Evolutionary conservation across 2,329 filamentous ascomycete species (phyloP).

Genomic region (Calycina marina): DNA sequence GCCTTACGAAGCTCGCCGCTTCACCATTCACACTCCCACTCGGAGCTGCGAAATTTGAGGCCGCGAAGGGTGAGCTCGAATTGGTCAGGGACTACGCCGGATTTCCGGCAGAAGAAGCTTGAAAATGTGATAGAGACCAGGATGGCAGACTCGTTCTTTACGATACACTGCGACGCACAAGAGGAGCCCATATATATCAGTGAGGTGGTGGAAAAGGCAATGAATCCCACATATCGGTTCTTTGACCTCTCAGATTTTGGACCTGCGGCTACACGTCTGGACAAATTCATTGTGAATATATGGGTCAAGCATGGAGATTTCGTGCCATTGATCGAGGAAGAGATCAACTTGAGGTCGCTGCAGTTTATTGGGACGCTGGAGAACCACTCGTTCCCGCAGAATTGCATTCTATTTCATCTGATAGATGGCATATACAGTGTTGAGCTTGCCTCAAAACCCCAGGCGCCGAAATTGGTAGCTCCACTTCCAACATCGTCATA

Average conservation of each 20-base stretch:
- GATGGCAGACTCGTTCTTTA: slow-evolving; percentile 82
- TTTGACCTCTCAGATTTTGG: slow-evolving; percentile 59
- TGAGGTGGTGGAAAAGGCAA: slow-evolving; percentile 64
- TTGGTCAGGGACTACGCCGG: slow-evolving; percentile 44
- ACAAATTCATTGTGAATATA: slow-evolving; percentile 51
- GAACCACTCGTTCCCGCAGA: slow-evolving; percentile 59
- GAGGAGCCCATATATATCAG: slow-evolving; percentile 78
- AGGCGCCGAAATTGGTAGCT: slow-evolving; percentile 34
- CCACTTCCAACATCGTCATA: slow-evolving; percentile 60
- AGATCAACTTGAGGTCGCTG: slow-evolving; percentile 53
- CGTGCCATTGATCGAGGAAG: slow-evolving; percentile 56
- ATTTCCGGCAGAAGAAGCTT: slow-evolving; percentile 55
- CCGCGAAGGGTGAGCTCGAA: slow-evolving; percentile 44
- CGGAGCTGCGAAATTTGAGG: slow-evolving; percentile 27
- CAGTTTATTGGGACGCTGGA: slow-evolving; percentile 65
- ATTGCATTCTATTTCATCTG: slow-evolving; percentile 76
- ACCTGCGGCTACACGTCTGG: slow-evolving; percentile 48
- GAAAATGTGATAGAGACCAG: slow-evolving; percentile 56
- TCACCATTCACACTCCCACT: slow-evolving; percentile 41
- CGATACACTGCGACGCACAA: slow-evolving; percentile 53
- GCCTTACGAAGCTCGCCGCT: slow-evolving; percentile 33
- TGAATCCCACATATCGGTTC: slow-evolving; percentile 81
- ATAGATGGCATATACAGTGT: slow-evolving; percentile 76
- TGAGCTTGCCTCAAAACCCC: slow-evolving; percentile 39
- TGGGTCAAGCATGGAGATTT: slow-evolving; percentile 52